Evolutionary conservation across 2,329 filamentous ascomycete species (phyloP).

Genomic region (Fusarium anthophilum): DNA sequence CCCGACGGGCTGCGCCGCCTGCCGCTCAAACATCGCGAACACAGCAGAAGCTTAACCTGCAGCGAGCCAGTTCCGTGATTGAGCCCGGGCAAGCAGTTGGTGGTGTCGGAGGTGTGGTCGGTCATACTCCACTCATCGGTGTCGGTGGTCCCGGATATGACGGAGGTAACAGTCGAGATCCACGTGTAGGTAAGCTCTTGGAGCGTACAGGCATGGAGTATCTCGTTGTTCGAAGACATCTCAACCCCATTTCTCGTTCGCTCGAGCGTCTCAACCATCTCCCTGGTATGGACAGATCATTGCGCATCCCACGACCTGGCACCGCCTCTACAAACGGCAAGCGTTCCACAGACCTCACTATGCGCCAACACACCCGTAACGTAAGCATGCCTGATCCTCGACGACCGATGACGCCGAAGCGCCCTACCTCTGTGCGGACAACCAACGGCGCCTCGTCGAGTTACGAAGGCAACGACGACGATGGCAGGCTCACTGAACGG

Average conservation of each 20-base stretch:
- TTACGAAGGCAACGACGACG: conserved; percentile 59
- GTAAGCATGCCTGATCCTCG: conserved; percentile 51
- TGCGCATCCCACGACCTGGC: conserved; percentile 57
- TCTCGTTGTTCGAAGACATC: conserved; percentile 76
- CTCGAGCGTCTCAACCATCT: conserved; percentile 58
- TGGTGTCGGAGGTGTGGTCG: conserved; percentile 51
- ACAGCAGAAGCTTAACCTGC: conserved; percentile 79
- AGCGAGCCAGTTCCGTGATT: conserved; percentile 76
- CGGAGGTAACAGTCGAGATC: conserved; percentile 62
- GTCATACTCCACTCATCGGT: conserved; percentile 59
- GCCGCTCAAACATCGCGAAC: conserved; percentile 70
- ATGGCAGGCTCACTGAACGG: conserved; percentile 50
- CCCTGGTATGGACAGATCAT: conserved; percentile 60
- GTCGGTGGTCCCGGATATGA: conserved; percentile 66
- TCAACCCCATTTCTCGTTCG: conserved; percentile 74
- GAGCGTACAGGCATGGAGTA: conserved; percentile 79
- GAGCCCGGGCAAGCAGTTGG: conserved; percentile 65
- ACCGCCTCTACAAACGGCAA: conserved; percentile 52
- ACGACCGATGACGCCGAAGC: conserved; percentile 44
- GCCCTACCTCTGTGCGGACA: conserved; percentile 50
- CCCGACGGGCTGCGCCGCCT: conserved; percentile 51
- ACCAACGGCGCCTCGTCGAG: conserved; percentile 54
- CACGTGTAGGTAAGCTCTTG: conserved; percentile 70
- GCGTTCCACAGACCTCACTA: conserved; percentile 42
- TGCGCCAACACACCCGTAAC: conserved; percentile 53